phyloP scores from a whole-genome alignment of 1,284 basidiomycete species.

The Sutorius eximius region DNA sequence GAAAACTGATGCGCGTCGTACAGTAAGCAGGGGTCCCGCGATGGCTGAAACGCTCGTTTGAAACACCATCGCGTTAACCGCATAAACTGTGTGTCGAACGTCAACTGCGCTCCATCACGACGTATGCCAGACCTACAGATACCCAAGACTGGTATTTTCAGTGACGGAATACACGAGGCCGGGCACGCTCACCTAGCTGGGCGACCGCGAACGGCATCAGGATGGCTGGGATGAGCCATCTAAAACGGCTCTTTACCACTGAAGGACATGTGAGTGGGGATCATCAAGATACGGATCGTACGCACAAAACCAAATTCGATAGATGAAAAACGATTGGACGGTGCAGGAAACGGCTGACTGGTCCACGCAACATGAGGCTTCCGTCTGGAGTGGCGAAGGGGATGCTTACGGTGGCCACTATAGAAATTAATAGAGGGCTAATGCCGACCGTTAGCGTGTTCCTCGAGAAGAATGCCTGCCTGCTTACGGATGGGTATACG shows the following conservation, averaged over 20 bases:
- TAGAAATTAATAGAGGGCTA: constrained; percentile 26
- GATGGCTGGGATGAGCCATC: constrained; percentile 20
- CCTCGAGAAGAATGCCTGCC: constrained; percentile 6
- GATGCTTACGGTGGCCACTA: constrained; percentile 25
- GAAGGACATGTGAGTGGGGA: background rate
- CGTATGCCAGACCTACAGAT: constrained; percentile 8
- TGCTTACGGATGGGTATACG: constrained; percentile 22
- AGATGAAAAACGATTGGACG: constrained; percentile 30
- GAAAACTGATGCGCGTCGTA: constrained; percentile 2
- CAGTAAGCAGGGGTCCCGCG: constrained; percentile 20
- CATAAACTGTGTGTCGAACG: constrained; percentile 15
- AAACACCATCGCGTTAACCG: constrained; percentile 15
- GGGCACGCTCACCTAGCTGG: constrained; percentile 16
- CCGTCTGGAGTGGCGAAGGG: background rate
- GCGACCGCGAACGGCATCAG: constrained; percentile 21
- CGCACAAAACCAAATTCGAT: constrained; percentile 28
- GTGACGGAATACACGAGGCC: background rate
- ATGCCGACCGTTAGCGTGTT: constrained; percentile 5
- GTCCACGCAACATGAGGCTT: constrained; percentile 13
- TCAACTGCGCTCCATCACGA: constrained; percentile 7
- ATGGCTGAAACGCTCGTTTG: constrained; percentile 19
- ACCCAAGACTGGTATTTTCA: constrained; percentile 21
- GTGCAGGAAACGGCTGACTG: constrained; percentile 22
- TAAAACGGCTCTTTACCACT: constrained; percentile 18
- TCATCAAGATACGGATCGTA: background rate